Evolutionary conservation across 2,329 filamentous ascomycete genomes (phyloP).

Genomic region (Penicillium sp.): DNA sequence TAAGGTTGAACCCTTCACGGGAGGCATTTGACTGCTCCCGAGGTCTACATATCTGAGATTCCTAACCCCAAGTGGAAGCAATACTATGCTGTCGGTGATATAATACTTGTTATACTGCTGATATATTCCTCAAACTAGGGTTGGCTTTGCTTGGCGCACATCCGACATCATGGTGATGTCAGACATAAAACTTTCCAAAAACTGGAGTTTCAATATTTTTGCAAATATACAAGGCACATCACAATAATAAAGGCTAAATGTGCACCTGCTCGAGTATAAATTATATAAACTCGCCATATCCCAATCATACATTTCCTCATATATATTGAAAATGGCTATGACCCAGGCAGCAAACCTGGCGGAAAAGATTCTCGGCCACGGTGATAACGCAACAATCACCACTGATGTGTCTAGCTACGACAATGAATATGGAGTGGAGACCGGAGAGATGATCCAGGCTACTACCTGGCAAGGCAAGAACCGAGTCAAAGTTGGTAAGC

Average conservation of each 20-base stretch:
- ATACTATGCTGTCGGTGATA: background rate
- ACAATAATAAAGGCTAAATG: background rate
- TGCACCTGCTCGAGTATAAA: background rate
- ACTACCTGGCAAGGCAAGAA: constrained; percentile 82
- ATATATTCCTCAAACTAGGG: background rate
- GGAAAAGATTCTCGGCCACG: constrained; percentile 69
- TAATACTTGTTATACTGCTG: background rate
- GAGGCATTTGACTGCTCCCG: no score
- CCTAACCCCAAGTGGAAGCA: no score
- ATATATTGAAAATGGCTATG: constrained; percentile 50
- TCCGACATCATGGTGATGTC: constrained; percentile 2
- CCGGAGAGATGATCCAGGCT: constrained; percentile 69
- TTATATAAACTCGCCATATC: background rate
- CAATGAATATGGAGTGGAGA: constrained; percentile 53
- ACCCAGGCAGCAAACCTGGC: constrained; percentile 65
- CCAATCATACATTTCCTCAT: background rate
- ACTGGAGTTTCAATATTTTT: background rate
- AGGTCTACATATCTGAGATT: no score
- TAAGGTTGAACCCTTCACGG: background rate
- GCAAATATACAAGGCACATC: background rate
- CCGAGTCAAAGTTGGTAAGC: constrained; percentile 62
- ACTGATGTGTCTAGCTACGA: constrained; percentile 71
- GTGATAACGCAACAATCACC: constrained; percentile 59
- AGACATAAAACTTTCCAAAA: background rate
- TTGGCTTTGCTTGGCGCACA: background rate